These are phyloP conservation scores for Ensete ventricosum DNA, from an alignment of 176 grass and related monocot genomes.

Conservation along the genomic window DNA sequence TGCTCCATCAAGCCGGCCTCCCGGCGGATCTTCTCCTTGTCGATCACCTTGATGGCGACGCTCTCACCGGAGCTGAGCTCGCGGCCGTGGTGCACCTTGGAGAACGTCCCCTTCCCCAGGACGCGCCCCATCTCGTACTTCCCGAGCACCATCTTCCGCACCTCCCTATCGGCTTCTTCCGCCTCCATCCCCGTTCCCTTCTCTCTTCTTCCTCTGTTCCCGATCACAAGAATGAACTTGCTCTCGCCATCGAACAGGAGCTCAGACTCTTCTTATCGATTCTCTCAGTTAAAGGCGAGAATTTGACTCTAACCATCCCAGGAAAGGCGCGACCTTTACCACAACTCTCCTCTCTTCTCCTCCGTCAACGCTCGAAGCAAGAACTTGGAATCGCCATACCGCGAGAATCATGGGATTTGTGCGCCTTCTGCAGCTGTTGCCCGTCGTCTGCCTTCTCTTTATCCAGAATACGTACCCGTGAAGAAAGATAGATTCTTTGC, in stretches of 20 bases:
- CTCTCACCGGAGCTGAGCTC: constrained; percentile 40
- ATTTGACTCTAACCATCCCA: background rate
- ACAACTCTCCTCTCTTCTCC: background rate
- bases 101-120: constrained; percentile 78
- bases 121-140: constrained; percentile 75
- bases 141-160: constrained; percentile 45
- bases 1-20: constrained; percentile 72
- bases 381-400: background rate
- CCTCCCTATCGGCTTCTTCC: constrained; percentile 17
- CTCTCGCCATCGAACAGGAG: too few relatives aligned
- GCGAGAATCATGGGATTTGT: background rate
- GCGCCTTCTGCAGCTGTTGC: background rate
- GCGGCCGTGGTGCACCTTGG: constrained; percentile 65
- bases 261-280: background rate
- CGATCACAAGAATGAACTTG: too few relatives aligned
- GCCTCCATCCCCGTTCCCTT: constrained; percentile 29
- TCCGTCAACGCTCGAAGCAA: background rate
- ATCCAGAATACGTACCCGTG: too few relatives aligned
- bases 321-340: background rate
- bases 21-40: constrained; percentile 54
- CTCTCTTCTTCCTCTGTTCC: background rate
- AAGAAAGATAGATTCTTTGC: too few relatives aligned
- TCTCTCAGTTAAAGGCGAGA: background rate
- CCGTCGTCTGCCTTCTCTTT: too few relatives aligned
- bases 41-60: constrained; percentile 93